Evolutionary conservation across 83 land plant genomes (phyloP).

Genomic region (Thuja plicata): DNA sequence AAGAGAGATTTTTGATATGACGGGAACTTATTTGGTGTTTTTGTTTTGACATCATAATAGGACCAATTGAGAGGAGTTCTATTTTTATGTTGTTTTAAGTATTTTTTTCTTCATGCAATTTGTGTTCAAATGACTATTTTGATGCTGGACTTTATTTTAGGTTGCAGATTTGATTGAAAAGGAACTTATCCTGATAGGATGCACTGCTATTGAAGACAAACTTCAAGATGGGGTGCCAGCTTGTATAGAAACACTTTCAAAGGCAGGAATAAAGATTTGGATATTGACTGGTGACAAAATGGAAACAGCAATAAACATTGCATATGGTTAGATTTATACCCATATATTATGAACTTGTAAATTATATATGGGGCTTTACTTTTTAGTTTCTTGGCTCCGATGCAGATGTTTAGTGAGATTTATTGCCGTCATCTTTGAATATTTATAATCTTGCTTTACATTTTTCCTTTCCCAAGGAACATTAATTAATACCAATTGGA

Average conservation of each 20-base stretch:
- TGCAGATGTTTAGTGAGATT: neutral
- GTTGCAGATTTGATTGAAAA: conserved; percentile 94
- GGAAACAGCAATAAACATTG: conserved; percentile 99
- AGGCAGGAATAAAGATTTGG: conserved; percentile 98
- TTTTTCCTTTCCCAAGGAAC: neutral
- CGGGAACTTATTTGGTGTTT: neutral
- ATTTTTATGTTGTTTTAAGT: neutral
- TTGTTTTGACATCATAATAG: neutral
- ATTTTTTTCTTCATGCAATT: neutral
- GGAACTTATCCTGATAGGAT: conserved; percentile 88
- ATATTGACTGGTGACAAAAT: conserved; percentile 96
- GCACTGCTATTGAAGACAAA: conserved; percentile 98
- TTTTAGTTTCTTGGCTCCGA: neutral
- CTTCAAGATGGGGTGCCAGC: conserved; percentile 98
- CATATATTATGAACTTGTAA: conserved; percentile 1
- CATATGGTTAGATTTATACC: conserved; percentile 69
- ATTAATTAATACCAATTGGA: neutral
- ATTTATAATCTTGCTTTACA: neutral
- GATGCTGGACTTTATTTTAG: conserved; percentile 34
- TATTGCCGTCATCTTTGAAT: neutral
- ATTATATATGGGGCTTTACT: neutral
- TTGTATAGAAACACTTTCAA: conserved; percentile 96
- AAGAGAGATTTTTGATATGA: neutral
- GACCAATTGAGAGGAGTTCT: neutral
- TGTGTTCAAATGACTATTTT: neutral